Evolutionary conservation across 1,139 yeast genomes (phyloP), one percentile per base, ranked within the genome.

Genomic region (Spathaspora jeffriesii): DNA sequence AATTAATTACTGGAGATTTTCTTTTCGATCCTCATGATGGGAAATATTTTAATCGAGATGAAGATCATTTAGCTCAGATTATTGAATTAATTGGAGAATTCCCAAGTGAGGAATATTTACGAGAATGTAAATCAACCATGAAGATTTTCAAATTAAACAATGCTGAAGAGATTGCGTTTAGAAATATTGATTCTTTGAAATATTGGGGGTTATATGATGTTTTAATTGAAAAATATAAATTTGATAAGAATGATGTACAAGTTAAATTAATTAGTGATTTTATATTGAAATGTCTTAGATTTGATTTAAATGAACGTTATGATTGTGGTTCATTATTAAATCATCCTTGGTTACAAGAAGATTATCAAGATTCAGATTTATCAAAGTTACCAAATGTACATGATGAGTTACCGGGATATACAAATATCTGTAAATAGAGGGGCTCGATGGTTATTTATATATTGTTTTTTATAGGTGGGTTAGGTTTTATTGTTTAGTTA

Each of bases 11-110:
- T 3, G 96, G 96, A 4, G 96, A 90, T 64, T 89, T 85, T 59
- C 66, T 89, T 45, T 90, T 89, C 65, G 95, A 88, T 61, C 96
- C 96, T 10, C 86, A 82, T 48, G 78, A 77, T 47, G 90, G 91
- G 8, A 69, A 71, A 46, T 59, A 64, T 14, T 88, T 85, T 60
- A 68, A 77, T 50, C 86, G 87, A 61, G 91, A 88, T 62, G 96
- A 89, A 56, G 96, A 89, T 64, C 96, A 89, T 64, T 65, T 89
- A 54, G 96, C 96, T 0, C 96, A 88, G 60, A 83, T 85, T 22
- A 76, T 85, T 36, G 93, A 86, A 60, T 64, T 86, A 14, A 65
- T 84, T 43, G 88, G 90, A 5, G 71, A 70, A 22, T 73, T 82
- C 42, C 90, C 92, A 2, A 50, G 71, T 1, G 70, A 71, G 32